A percentile compares a stretch with the other conserved stretches of the same genome.
Evolutionary conservation across 116 monocot species (phyloP).

Genomic region (Cymodocea nodosa): DNA sequence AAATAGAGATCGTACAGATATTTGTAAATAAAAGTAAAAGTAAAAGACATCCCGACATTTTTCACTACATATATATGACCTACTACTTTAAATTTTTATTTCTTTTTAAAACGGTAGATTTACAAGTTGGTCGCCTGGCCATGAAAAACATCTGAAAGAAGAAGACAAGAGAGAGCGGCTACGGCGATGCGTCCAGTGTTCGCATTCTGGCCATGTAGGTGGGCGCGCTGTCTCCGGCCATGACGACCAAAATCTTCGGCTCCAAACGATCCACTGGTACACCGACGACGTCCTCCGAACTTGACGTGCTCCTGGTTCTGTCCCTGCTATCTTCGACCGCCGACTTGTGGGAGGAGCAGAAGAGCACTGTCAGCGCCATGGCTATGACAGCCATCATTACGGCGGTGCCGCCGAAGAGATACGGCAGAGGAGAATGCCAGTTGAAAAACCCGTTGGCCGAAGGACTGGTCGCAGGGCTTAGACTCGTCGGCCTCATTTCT

Average conservation of each 20-base stretch:
- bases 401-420: constrained; percentile 22
- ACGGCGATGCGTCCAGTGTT: background rate
- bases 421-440: constrained; percentile 21
- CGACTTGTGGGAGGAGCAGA: constrained; percentile 17
- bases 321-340: background rate
- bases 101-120: too few species aligned
- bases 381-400: constrained; percentile 19
- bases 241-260: constrained; percentile 16
- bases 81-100: too few species aligned
- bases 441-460: background rate
- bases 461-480: background rate
- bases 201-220: constrained; percentile 14
- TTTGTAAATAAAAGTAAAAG: too few species aligned
- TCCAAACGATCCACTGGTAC: constrained; percentile 5
- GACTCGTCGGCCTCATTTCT: background rate
- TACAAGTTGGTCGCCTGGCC: too few species aligned
- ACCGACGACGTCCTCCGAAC: background rate
- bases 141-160: too few species aligned
- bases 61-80: too few species aligned
- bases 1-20: too few species aligned
- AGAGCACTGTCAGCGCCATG: constrained; percentile 19
- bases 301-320: too few species aligned
- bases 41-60: too few species aligned
- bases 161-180: background rate
- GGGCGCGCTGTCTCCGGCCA: constrained; percentile 24